Evolutionary conservation across 2,329 filamentous ascomycete genomes (phyloP).

Genomic region (Penicillium italicum): DNA sequence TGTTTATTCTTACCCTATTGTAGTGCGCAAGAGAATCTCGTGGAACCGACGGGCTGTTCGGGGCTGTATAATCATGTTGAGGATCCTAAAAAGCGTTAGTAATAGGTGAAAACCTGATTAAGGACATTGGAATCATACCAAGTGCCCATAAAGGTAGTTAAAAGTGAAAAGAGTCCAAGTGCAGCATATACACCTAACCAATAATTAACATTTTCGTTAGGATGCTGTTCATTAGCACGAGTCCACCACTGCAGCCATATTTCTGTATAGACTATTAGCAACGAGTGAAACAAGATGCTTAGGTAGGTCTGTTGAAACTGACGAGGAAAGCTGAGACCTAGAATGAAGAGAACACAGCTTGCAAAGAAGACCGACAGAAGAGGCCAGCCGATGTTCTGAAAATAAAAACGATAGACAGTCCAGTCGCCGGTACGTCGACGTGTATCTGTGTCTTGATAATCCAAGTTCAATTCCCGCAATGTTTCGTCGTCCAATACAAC

Average conservation of each 20-base stretch:
- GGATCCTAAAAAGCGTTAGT: constrained; percentile 9
- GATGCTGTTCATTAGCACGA: constrained; percentile 18
- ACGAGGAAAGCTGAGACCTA: constrained; percentile 29
- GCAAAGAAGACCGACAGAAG: constrained; percentile 16
- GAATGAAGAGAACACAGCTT: constrained; percentile 19
- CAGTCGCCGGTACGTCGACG: constrained; percentile 33
- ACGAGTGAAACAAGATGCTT: background rate
- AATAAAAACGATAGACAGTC: constrained; percentile 33
- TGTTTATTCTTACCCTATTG: constrained; percentile 11
- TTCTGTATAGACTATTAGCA: constrained; percentile 9
- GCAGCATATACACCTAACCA: constrained; percentile 25
- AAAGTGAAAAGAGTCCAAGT: constrained; percentile 18
- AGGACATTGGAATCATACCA: constrained; percentile 5
- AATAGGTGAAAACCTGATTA: background rate
- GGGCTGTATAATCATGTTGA: constrained; percentile 21
- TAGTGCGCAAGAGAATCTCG: constrained; percentile 18
- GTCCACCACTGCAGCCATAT: constrained; percentile 30
- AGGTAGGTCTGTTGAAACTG: background rate
- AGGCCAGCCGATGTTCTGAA: constrained; percentile 25
- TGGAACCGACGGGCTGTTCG: constrained; percentile 20
- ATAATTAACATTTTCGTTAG: constrained; percentile 21
- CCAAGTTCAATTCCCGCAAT: constrained; percentile 23
- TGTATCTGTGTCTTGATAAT: constrained; percentile 12
- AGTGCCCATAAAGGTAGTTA: constrained; percentile 11
- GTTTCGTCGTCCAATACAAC: constrained; percentile 16